Base-by-base conservation (phyloP, 306 rosid genomes). In the Quercus glauca region DNA sequence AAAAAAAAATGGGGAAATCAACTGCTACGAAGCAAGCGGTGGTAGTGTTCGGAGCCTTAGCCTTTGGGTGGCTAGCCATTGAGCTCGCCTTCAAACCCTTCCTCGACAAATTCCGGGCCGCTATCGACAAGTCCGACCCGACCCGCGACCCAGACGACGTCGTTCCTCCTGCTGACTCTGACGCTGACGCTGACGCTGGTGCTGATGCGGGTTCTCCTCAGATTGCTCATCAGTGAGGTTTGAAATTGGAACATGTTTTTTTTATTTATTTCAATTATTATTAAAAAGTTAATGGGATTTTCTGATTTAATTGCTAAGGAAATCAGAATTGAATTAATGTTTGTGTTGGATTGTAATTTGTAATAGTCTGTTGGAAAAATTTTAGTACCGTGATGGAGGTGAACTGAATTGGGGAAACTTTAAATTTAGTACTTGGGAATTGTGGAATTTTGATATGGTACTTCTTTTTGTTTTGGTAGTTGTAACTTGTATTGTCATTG, bases 1-100 rank as follows among this genome's bases (percentile, higher is more conserved):
- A 25, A 31, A 29, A 19, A 14, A 52, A 55, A 51, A 86, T 92
- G 97, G 93, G 85, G 20, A 94, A 89, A 63, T 19, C 78, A 26
- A 8, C 80, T 29, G 88, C 61, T 9, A 76, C 87, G 19, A 90
- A 89, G 88, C 96, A 93, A 82, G 94, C 93, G 2, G 26, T 70
- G 83, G 83, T 93, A 71, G 92, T 91, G 26, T 83, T 84, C 8
- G 96, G 97, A 80, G 97, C 96, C 86, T 89, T 92, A 53, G 94
- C 98, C 0, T 78, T 83, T 1, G 98, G 72, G 0, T 95, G 99
- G 98, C 72, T 89, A 14, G 89, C 96, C 45, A 86, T 95, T 2
- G 98, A 95, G 87, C 74, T 91, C 11, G 97, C 96, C 23, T 71
- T 92, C 86, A 93, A 93, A 76, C 98, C 98, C 76, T 83, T 89